Conservation (phyloP, 73 alveolate species). For the Effrenium voratum region DNA sequence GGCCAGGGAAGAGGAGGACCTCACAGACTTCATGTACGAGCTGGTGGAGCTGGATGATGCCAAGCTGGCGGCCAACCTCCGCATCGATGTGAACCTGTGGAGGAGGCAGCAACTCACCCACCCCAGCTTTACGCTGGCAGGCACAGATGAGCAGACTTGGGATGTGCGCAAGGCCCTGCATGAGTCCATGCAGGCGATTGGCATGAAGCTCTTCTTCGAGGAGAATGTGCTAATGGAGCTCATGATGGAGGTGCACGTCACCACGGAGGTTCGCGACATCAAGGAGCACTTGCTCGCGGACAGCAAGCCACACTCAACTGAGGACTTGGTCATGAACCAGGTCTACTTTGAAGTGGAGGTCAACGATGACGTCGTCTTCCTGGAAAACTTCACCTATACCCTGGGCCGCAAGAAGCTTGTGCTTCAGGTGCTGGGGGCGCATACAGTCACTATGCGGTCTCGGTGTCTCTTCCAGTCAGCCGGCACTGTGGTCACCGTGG, state of each 20-base stretch:
- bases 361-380: conserved; percentile 30
- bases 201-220: conserved; percentile 78
- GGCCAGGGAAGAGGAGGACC: conserved; percentile 49
- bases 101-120: conserved; percentile 73
- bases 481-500: conserved; percentile 57
- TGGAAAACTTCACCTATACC: conserved; percentile 50
- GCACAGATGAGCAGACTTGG: conserved; percentile 59
- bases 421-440: conserved; percentile 53
- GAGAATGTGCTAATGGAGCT: conserved; percentile 68
- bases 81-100: conserved; percentile 81
- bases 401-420: conserved; percentile 61
- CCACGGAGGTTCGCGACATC: conserved; percentile 52
- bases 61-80: conserved; percentile 33
- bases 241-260: conserved; percentile 68
- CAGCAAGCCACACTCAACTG: not conserved
- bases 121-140: conserved; percentile 27
- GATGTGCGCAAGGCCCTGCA: conserved; percentile 24
- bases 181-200: conserved; percentile 13
- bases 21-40: conserved; percentile 69
- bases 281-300: conserved; percentile 32
- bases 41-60: conserved; percentile 69
- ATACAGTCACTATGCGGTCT: conserved; percentile 58
- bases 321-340: conserved; percentile 36
- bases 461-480: conserved; percentile 19
- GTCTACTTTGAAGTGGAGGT: conserved; percentile 71